Base-by-base conservation (phyloP, 2,329 filamentous ascomycete genomes). In the Aspergillus jensenii region DNA sequence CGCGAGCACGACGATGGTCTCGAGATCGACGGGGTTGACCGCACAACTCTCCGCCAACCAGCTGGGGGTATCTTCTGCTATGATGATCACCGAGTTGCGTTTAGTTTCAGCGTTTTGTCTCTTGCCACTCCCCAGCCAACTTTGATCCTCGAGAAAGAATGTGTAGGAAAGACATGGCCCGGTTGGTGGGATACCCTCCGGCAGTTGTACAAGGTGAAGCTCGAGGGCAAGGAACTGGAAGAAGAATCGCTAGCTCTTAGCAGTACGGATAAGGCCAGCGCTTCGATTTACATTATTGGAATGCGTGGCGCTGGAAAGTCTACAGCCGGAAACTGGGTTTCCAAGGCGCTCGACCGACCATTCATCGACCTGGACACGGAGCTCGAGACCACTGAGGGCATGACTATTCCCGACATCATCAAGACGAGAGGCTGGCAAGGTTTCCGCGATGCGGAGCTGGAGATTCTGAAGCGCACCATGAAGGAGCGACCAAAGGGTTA, bases 251-350 rank as follows among this genome's bases (percentile, higher is more conserved):
- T 77, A 46, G 73, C 75, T 23, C 68, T 74, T 11, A 76, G 74
- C 31, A 65, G 70, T 12, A 64, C 69, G 53, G 74, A 74, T 58
- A 79, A 76, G 60, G 73, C 66, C 50, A 73, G 65, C 64, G 85
- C 66, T 83, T 96, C 93, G 0, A 88, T 98, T 52, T 92, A 97
- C 76, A 88, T 99, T 60, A 93, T 99, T 65, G 95, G 95, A 9
- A 99, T 99, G 95, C 87, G 95, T 64, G 95, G 95, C 56, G 95
- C 93, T 41, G 95, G 95, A 25, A 99, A 99, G 79, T 97, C 95
- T 0, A 99, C 95, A 0, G 89, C 90, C 37, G 95, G 95, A 53
- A 84, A 85, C 14, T 96, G 93, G 91, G 88, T 95, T 68, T 87
- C 90, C 0, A 84, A 84, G 60, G 84, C 89, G 27, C 80, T 98